Percentiles rank a stretch among this genome's conserved stretches.
Conservation (phyloP, 2,329 filamentous ascomycete species). For the Zarea fungicola region DNA sequence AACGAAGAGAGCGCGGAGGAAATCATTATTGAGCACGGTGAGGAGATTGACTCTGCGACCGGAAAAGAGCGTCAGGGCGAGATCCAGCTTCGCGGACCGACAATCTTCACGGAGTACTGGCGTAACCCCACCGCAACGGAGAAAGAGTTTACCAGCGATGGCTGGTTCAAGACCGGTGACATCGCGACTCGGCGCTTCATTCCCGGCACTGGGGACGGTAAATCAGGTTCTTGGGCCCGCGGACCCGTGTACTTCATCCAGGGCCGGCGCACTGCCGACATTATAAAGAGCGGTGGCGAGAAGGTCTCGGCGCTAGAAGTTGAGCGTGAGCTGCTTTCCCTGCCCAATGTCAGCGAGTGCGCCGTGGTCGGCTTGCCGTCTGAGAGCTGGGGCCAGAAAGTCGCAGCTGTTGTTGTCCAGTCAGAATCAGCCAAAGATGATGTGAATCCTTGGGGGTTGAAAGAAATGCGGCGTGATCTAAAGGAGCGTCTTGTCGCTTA, state of each 20-base stretch:
- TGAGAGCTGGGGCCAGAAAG: slow-evolving; percentile 92
- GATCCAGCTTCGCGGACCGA: slow-evolving; percentile 87
- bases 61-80: slow-evolving; percentile 72
- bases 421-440: slow-evolving; percentile 58
- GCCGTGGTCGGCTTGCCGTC: slow-evolving; percentile 84
- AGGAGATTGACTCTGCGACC: slow-evolving; percentile 50
- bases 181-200: slow-evolving; percentile 61
- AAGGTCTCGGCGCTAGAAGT: slow-evolving; percentile 89
- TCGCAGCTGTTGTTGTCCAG: slow-evolving; percentile 79
- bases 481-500: slow-evolving; percentile 73
- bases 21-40: slow-evolving; percentile 62
- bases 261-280: slow-evolving; percentile 81
- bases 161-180: slow-evolving; percentile 97
- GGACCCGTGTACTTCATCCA: slow-evolving; percentile 85
- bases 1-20: slow-evolving; percentile 65
- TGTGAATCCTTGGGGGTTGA: slow-evolving; percentile 59
- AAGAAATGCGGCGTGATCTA: slow-evolving; percentile 83
- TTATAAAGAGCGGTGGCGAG: slow-evolving; percentile 95
- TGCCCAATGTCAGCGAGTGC: slow-evolving; percentile 73
- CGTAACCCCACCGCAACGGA: slow-evolving; percentile 74
- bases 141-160: slow-evolving; percentile 65
- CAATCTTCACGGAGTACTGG: slow-evolving; percentile 94
- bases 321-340: slow-evolving; percentile 82
- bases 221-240: slow-evolving; percentile 50
- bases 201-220: slow-evolving; percentile 26